phyloP scores from a whole-genome alignment of 176 grass and related monocot genomes.

The Musa acuminata region DNA sequence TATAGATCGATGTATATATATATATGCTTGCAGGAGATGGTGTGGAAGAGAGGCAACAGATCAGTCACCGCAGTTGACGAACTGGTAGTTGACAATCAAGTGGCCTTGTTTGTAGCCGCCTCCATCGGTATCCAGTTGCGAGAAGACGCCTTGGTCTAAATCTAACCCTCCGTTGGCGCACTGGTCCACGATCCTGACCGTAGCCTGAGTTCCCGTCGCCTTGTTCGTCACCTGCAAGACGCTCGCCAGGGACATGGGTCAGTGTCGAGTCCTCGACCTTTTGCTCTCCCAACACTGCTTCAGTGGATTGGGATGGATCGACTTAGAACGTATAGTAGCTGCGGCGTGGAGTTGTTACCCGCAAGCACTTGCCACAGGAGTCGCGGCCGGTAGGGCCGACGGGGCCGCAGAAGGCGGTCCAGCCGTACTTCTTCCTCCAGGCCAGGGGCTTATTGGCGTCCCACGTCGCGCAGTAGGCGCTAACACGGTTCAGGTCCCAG shows the following conservation, averaged over 20 bases:
- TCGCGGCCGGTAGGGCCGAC: slow-evolving; percentile 25
- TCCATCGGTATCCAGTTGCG: slow-evolving; percentile 41
- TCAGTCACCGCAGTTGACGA: slow-evolving; percentile 24
- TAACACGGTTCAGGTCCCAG: slow-evolving; percentile 32
- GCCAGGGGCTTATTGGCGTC: slow-evolving; percentile 39
- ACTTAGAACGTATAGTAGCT: background rate
- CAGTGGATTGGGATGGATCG: no score
- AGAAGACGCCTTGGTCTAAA: slow-evolving; percentile 48
- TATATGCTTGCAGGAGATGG: no score
- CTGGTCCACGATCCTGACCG: slow-evolving; percentile 62
- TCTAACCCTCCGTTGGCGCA: slow-evolving; percentile 63
- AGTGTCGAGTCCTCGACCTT: background rate
- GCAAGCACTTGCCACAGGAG: slow-evolving; percentile 43
- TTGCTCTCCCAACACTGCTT: no score
- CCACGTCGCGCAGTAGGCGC: slow-evolving; percentile 72
- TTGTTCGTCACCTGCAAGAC: slow-evolving; percentile 43
- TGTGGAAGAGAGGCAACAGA: no score
- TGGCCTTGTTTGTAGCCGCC: slow-evolving; percentile 31
- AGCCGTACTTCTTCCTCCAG: slow-evolving; percentile 62
- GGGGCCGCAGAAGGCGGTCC: slow-evolving; percentile 84
- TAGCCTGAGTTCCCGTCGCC: slow-evolving; percentile 3
- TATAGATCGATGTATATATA: no score
- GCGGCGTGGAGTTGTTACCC: slow-evolving; percentile 14
- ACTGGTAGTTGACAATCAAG: slow-evolving; percentile 42
- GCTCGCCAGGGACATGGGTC: background rate